Percentiles rank a stretch among this genome's conserved stretches.
These are phyloP conservation scores for Colletotrichum godetiae DNA, from an alignment of 2,329 filamentous ascomycete species.

Conservation along the genomic window DNA sequence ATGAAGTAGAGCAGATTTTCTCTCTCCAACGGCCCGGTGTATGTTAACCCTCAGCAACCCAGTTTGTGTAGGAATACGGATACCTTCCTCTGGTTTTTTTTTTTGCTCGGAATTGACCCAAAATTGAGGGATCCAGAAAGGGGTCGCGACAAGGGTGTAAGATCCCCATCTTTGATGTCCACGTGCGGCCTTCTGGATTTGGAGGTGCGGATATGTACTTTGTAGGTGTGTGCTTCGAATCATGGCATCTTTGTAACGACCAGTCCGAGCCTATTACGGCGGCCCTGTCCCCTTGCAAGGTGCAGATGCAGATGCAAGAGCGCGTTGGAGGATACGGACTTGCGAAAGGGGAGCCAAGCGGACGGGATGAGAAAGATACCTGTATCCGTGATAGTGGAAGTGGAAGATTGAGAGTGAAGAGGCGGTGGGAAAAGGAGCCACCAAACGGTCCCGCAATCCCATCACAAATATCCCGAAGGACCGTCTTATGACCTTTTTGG, in stretches of 20 bases:
- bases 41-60: not conserved
- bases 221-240: not conserved
- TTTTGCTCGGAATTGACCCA: conserved; percentile 5
- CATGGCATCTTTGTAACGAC: conserved; percentile 10
- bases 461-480: too few species aligned
- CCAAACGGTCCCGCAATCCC: too few species aligned
- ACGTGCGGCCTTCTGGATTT: conserved; percentile 21
- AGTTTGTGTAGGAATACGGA: not conserved
- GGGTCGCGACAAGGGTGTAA: conserved; percentile 13
- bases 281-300: not conserved
- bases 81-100: not conserved
- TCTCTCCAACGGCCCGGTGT: not conserved
- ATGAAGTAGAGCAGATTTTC: conserved; percentile 17
- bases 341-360: not conserved
- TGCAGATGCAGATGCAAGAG: not conserved
- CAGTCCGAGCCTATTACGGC: not conserved
- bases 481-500: not conserved
- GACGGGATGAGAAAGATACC: not conserved
- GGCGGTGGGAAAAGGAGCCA: not conserved
- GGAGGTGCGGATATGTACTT: not conserved
- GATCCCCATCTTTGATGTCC: conserved; percentile 17
- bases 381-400: not conserved
- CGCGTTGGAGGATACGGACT: not conserved
- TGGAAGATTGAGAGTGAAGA: not conserved
- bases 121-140: conserved; percentile 26